Evolutionary conservation across 1,139 yeast species (phyloP).

Genomic region (Yamadazyma sp.): DNA sequence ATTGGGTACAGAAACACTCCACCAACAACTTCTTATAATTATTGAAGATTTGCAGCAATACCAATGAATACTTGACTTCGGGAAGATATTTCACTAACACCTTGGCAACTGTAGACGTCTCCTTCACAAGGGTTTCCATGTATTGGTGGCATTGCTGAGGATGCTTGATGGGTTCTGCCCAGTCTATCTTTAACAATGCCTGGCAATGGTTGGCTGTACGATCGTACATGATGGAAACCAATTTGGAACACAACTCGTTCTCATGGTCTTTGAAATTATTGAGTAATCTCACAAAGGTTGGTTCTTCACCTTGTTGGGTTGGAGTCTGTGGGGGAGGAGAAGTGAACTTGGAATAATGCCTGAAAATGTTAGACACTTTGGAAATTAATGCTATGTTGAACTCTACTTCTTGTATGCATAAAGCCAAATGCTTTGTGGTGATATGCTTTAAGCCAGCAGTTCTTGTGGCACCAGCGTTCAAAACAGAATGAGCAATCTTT

Average conservation of each 20-base stretch:
- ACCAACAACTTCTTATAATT: conserved; percentile 58
- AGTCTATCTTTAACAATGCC: conserved; percentile 47
- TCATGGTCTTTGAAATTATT: conserved; percentile 58
- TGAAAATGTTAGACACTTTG: conserved; percentile 19
- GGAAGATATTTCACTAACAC: conserved; percentile 62
- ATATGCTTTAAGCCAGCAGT: conserved; percentile 76
- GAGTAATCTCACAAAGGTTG: conserved; percentile 31
- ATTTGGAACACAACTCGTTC: conserved; percentile 62
- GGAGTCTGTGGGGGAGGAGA: conserved; percentile 7
- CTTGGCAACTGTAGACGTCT: conserved; percentile 61
- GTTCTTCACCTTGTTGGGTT: conserved; percentile 28
- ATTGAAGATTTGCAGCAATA: conserved; percentile 59
- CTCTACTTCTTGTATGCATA: conserved; percentile 61
- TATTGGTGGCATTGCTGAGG: conserved; percentile 55
- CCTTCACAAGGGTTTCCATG: conserved; percentile 68
- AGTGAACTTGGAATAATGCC: conserved; percentile 3
- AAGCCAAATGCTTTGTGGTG: conserved; percentile 71
- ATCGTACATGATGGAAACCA: conserved; percentile 70
- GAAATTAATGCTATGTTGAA: conserved; percentile 32
- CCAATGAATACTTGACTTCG: conserved; percentile 44
- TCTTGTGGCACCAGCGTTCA: conserved; percentile 77
- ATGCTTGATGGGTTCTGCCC: conserved; percentile 44
- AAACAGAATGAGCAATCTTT: conserved; percentile 59
- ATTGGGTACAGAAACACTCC: conserved; percentile 52
- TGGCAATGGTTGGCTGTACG: conserved; percentile 53